These are phyloP conservation scores for Amphibolis antarctica DNA, from an alignment of 106 monocot genomes.

Conservation along the genomic window DNA sequence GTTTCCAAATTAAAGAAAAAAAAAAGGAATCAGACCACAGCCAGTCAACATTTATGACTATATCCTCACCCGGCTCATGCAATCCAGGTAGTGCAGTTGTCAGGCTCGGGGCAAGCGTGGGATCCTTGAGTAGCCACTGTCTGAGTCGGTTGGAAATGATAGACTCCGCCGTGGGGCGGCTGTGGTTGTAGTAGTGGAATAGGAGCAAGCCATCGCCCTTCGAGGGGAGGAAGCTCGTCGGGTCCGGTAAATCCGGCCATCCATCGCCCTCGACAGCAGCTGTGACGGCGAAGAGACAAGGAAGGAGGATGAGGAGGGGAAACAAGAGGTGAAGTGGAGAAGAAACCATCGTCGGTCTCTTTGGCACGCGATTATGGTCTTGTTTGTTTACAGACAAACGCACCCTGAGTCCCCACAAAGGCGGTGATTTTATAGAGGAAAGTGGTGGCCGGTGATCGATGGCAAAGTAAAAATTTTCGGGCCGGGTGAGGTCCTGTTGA, in stretches of 20 bases:
- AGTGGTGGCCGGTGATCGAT: too few species aligned
- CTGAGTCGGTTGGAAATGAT: constrained; percentile 37
- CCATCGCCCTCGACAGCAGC: neutral
- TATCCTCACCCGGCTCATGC: constrained; percentile 35
- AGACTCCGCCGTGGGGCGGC: constrained; percentile 50
- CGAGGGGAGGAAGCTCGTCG: neutral
- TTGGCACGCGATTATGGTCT: too few species aligned
- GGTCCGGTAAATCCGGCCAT: neutral
- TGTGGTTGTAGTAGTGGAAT: constrained; percentile 25
- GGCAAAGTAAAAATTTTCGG: too few species aligned
- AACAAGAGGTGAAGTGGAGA: neutral
- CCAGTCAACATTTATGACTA: neutral
- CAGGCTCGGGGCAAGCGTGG: constrained; percentile 37
- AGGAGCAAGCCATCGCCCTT: constrained; percentile 15
- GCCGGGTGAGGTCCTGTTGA: too few species aligned
- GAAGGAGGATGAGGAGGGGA: neutral
- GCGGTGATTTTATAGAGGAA: too few species aligned
- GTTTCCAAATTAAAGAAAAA: too few species aligned
- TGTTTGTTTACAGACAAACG: too few species aligned
- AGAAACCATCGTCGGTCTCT: too few species aligned
- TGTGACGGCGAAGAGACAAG: neutral
- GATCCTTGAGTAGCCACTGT: constrained; percentile 33
- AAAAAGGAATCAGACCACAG: too few species aligned
- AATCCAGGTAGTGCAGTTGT: constrained; percentile 59
- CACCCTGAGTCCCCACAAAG: too few species aligned